phyloP scores from a whole-genome alignment of 1,139 yeast genomes.

The Debaryomyces sp. region DNA sequence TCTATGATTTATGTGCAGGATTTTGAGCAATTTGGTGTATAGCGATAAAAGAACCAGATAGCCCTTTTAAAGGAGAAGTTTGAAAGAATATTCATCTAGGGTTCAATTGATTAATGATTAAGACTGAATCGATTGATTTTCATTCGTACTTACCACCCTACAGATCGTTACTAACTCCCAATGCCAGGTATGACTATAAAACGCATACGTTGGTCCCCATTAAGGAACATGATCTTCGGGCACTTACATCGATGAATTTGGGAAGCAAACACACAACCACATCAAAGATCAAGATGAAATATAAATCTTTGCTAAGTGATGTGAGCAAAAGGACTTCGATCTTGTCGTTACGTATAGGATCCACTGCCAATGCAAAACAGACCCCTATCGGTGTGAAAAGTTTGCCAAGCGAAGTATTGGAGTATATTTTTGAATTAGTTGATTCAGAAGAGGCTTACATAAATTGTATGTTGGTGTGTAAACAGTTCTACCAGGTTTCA shows the following conservation, averaged over 20 bases:
- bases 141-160: constrained; percentile 46
- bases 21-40: background rate
- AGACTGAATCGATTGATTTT: constrained; percentile 26
- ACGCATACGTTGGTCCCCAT: constrained; percentile 45
- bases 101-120: constrained; percentile 7
- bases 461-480: constrained; percentile 52
- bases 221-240: constrained; percentile 33
- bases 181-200: constrained; percentile 45
- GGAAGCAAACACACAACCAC: constrained; percentile 1
- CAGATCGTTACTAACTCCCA: constrained; percentile 45
- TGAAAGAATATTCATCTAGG: background rate
- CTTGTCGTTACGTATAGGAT: constrained; percentile 15
- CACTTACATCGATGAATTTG: background rate
- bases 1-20: background rate
- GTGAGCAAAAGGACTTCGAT: constrained; percentile 35
- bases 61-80: background rate
- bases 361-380: background rate
- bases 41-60: constrained; percentile 2
- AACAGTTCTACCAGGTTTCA: constrained; percentile 51
- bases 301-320: constrained; percentile 44
- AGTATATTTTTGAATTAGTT: constrained; percentile 34
- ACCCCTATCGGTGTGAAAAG: constrained; percentile 21
- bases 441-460: constrained; percentile 28
- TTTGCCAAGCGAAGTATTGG: constrained; percentile 41
- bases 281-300: constrained; percentile 41